phyloP scores from a whole-genome alignment of 441 rosid genomes.

The Brassica balearica region DNA sequence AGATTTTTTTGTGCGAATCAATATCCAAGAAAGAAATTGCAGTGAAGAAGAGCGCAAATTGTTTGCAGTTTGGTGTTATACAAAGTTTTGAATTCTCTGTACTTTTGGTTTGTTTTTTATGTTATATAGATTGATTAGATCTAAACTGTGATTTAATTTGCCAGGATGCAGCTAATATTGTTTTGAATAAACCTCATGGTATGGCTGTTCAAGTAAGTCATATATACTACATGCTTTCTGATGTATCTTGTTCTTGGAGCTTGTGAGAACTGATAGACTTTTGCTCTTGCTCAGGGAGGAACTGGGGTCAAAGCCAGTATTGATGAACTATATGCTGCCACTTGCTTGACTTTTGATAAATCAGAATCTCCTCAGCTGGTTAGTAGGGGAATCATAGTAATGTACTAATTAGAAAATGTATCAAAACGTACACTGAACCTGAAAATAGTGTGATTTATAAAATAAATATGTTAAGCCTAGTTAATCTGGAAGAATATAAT shows the following conservation, averaged over 20 bases:
- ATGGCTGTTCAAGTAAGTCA: no score
- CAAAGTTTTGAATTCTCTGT: no score
- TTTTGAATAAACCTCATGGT: no score
- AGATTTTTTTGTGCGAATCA: no score
- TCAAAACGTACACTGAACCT: neutral
- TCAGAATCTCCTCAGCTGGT: constrained; percentile 86
- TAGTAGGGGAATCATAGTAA: constrained; percentile 43
- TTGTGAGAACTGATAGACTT: neutral
- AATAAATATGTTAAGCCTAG: neutral
- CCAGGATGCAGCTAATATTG: no score
- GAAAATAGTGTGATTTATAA: neutral
- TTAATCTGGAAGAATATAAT: neutral
- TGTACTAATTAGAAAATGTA: neutral
- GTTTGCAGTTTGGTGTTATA: no score
- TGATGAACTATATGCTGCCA: constrained; percentile 68
- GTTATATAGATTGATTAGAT: no score
- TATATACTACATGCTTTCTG: no score
- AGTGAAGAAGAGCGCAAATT: no score
- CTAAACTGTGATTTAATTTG: no score
- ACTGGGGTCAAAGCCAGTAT: constrained; percentile 67
- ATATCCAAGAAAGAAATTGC: no score
- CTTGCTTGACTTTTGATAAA: constrained; percentile 66
- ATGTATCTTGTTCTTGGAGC: neutral
- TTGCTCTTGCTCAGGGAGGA: constrained; percentile 66
- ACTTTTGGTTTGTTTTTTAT: no score